These are phyloP conservation scores for Fereydounia khargensis DNA, from an alignment of 1,284 basidiomycete genomes.

Conservation along the genomic window DNA sequence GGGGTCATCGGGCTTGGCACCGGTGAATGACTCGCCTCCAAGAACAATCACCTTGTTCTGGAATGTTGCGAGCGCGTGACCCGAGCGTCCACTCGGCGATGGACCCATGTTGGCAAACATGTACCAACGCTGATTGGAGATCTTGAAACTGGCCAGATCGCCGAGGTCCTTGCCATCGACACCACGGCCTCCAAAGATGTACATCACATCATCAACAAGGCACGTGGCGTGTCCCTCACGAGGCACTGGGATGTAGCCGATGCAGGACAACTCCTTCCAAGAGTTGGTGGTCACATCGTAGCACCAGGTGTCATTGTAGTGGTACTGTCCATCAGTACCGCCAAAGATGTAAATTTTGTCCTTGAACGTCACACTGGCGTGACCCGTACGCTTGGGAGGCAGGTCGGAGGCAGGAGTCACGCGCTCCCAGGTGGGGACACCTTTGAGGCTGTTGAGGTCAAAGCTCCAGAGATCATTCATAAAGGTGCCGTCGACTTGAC, in stretches of 20 bases:
- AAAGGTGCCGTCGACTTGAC: constrained; percentile 81
- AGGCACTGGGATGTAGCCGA: constrained; percentile 94
- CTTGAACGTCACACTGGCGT: constrained; percentile 80
- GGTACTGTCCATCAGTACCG: constrained; percentile 95
- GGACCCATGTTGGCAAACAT: constrained; percentile 99
- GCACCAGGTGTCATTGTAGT: constrained; percentile 99
- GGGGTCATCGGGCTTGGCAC: constrained; percentile 73
- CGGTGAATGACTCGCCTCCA: constrained; percentile 84
- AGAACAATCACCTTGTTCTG: constrained; percentile 86
- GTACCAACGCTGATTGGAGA: constrained; percentile 79
- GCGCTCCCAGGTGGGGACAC: constrained; percentile 66
- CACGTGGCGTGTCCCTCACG: constrained; percentile 96
- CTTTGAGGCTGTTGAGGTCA: constrained; percentile 66
- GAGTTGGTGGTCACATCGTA: constrained; percentile 78
- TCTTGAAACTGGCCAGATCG: constrained; percentile 94
- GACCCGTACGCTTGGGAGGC: constrained; percentile 87
- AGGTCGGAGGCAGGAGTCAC: constrained; percentile 67
- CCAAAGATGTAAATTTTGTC: constrained; percentile 87
- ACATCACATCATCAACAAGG: constrained; percentile 95
- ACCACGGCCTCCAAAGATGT: constrained; percentile 94
- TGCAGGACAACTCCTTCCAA: constrained; percentile 93
- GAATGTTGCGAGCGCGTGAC: constrained; percentile 90
- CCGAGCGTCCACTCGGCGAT: constrained; percentile 81
- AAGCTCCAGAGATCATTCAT: constrained; percentile 96
- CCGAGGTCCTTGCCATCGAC: constrained; percentile 94